Evolutionary conservation across 2,329 filamentous ascomycete genomes (phyloP).

Genomic region (Colletotrichum gloeosporioides): DNA sequence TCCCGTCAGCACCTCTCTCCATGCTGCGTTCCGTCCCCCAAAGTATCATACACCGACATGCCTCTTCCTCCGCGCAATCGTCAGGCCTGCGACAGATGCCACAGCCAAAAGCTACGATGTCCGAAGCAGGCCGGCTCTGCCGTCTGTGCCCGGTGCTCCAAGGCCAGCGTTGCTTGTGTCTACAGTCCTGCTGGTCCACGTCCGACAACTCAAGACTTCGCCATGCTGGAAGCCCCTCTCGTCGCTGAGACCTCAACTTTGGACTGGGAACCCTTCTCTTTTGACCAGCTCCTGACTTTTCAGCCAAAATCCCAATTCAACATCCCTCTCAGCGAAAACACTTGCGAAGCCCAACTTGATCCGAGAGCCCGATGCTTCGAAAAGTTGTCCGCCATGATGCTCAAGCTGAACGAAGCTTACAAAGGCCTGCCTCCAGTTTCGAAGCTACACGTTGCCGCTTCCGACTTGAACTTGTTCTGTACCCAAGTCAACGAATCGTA

Average conservation of each 20-base stretch:
- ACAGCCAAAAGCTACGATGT: constrained; percentile 52
- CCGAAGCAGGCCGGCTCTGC: constrained; percentile 40
- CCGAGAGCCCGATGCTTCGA: neutral
- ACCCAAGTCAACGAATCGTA: constrained; percentile 27
- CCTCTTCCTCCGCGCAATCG: constrained; percentile 22
- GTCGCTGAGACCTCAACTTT: neutral
- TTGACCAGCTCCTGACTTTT: neutral
- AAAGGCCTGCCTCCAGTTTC: neutral
- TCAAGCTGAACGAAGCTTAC: neutral
- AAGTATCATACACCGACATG: constrained; percentile 24
- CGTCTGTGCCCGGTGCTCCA: constrained; percentile 46
- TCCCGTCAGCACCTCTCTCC: neutral
- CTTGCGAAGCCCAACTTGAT: neutral
- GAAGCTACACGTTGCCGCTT: constrained; percentile 24
- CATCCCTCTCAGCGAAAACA: neutral
- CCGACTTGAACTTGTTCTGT: constrained; percentile 27
- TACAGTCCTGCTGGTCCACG: constrained; percentile 42
- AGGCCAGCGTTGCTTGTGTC: constrained; percentile 42
- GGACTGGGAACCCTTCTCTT: constrained; percentile 4
- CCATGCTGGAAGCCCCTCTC: neutral
- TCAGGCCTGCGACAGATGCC: constrained; percentile 49
- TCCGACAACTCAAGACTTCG: constrained; percentile 28
- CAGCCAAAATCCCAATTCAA: neutral
- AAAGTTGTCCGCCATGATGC: neutral
- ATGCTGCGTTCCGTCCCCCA: neutral